Evolutionary conservation across 176 grass and related monocot genomes (phyloP), one percentile per base, ranked within the genome.

Genomic region (Poa annua): DNA sequence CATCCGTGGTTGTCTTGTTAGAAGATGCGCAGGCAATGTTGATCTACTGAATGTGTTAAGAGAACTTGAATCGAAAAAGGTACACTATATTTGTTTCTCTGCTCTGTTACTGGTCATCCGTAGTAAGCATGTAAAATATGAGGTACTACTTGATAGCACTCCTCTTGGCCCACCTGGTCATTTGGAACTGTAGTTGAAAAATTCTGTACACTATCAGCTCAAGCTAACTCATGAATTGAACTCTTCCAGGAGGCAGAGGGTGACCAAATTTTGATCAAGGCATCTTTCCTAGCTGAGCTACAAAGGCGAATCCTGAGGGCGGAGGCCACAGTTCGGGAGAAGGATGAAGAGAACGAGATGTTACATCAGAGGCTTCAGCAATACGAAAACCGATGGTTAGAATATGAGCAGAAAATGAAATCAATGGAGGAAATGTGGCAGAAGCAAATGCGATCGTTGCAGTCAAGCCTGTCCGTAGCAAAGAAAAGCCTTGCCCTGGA

Each of bases 361-460:
- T 93, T 98, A 45, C 86, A 90, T 20, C 91, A 98, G 57, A 88
- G 80, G 32, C 85, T 98, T 50, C 92, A 95, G 60, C 93, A 98
- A 71, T 95, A 95, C 10, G 96, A 98, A 71, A 93, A 59, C 22
- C 88, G 93, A 7, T 98, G 96, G 96, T 78, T 71, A 25, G 96
- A 98, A 63, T 98, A 98, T 2, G 96, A 98, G 77, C 91, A 93
- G 86, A 98, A 98, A 82, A 98, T 98, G 96, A 86, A 88, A 87
- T 70, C 96, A 38, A 98, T 98, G 96, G 96, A 98, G 77, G 96
- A 98, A 72, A 94, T 93, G 89, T 98, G 96, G 96, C 96, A 98
- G 84, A 93, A 93, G 77, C 96, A 98, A 62, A 95, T 98, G 96
- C 78, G 87, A 4, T 98, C 96, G 10, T 59, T 98, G 71, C 96